Base-by-base conservation (phyloP, 2,329 filamentous ascomycete genomes). In the Cadophora sp. region DNA sequence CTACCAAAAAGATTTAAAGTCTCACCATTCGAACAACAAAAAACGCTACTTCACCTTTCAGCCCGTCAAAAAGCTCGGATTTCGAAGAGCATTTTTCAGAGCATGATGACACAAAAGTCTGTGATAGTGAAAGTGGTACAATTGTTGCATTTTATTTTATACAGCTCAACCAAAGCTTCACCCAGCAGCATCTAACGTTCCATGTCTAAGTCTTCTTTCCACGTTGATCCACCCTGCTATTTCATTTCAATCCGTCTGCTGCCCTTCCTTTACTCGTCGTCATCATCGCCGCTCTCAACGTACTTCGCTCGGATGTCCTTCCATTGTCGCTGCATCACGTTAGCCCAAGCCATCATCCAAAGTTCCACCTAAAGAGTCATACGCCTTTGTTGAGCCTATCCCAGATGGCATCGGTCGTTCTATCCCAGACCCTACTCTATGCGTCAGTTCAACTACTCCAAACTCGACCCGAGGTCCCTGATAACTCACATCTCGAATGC, bases 251-350 rank as follows among this genome's bases (percentile, higher is more conserved):
- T 19, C 27, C 61, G 11, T 34, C 56, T 26, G 31, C 22, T 22
- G 16, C 9, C 26, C 4, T 53, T 34, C n/a, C 46, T 34, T 62
- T 72, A 72, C 65, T 77, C 74, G 55, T 77, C 76, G 81, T 78
- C 89, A 72, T 90, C 87, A 73, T 89, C 89, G 73, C 85, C 87
- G 69, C 86, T 85, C 83, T 92, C 83, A 77, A 97, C 81, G 82
- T 97, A 99, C 83, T 87, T 91, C 81, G 90, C 84, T 84, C 97
- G 95, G 85, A 99, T 97, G 81, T 99, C 96, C 88, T 97, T 97
- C 96, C 96, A 98, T 97, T 97, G 95, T 79, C 95, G 93, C 95
- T 98, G 79, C 76, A 34, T 56, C 24, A 60, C 60, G 75, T 81
- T 72, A 83, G 80, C 62, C 61, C 75, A 48, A 73, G 37, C 7